Base-by-base conservation (phyloP, 2,329 filamentous ascomycete species). In the Colletotrichum sp. region DNA sequence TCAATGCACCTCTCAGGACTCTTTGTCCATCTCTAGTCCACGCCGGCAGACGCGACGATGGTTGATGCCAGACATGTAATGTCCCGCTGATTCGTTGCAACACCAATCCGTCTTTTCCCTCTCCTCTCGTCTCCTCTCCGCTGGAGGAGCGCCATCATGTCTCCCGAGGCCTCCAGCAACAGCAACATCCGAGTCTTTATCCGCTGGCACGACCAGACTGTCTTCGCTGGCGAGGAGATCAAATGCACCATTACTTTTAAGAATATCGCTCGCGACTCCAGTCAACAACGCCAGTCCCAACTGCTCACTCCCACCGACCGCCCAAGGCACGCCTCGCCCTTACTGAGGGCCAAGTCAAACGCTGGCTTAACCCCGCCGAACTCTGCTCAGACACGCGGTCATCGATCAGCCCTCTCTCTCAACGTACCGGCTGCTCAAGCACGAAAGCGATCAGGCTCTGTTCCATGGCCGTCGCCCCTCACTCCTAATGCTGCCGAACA, bases 191-290 rank as follows among this genome's bases (percentile, higher is more conserved):
- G 96, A 85, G 96, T 98, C 86, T 98, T 96, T 85, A 95, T 99
- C 85, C 93, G 94, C 87, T 99, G 96, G 95, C 94, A 95, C 84
- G 95, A 98, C 83, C 93, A 96, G 85, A 96, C 95, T 77, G 95
- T 99, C 81, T 99, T 99, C 87, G 95, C 97, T 73, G 97, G 97
- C 85, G 97, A 99, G 89, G 94, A 98, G 82, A 92, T 99, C 82
- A 95, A 96, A 87, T 99, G 97, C 86, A 96, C 93, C 79, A 98
- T 99, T 84, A 98, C 95, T 67, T 99, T 99, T 87, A 96, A 94
- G 86, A 99, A 99, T 84, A 90, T 96, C 78, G 90, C 92, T 57
- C 82, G 90, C 66, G 87, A 86, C 52, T 78, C 84, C 44, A 83
- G 78, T 62, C 84, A 86, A 72, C 77, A 82, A 65, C 82, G 79